Evolutionary conservation across 2,329 filamentous ascomycete genomes (phyloP), one percentile per base, ranked within the genome.

Genomic region (Cladosporium sp.): DNA sequence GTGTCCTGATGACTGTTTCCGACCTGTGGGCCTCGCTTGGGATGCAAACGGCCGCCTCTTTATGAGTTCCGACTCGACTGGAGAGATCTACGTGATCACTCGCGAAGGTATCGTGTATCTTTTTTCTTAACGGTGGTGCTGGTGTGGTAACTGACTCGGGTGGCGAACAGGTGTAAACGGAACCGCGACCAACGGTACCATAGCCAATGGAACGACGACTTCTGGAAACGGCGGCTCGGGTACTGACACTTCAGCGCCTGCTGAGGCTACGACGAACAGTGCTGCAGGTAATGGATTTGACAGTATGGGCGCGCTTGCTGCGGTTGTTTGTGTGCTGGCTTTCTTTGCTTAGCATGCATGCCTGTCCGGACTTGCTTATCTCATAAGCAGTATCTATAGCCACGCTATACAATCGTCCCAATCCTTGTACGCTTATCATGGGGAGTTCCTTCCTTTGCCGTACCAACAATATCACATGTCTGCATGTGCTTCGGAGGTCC

Each of bases 51-150:
- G 79, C 7, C 74, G 85, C 6, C 71, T 89, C 8, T 89, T 82
- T 71, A 80, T 88, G 75, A 81, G 76, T 57, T 84, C 80, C 4
- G 86, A 89, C 68, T 68, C 76, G 13, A 85, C 84, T 0, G 86
- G 85, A 5, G 86, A 89, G 74, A 79, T 89, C 40, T 88, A 82
- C 63, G 79, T 88, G 28, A 64, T 78, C 4, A 37, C 20, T 4
- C 40, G 40, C 10, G 40, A 45, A 55, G 52, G 52, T 55, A 47
- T 24, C 25, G 17, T 44, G 9, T n/a, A n/a, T 3, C 5, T 6
- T 13, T 39, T 39, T 17, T 13, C 17, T 39, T 39, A 6, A n/a
- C 36, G 36, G 36, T 12, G 13, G 25, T 25, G 28, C 25, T 34
- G 17, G 45, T 28, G 19, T 3, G 25, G 6, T 32, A 19, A 25